Conservation (phyloP, 129 eudicot genomes). For the Scalesia atractyloides region DNA sequence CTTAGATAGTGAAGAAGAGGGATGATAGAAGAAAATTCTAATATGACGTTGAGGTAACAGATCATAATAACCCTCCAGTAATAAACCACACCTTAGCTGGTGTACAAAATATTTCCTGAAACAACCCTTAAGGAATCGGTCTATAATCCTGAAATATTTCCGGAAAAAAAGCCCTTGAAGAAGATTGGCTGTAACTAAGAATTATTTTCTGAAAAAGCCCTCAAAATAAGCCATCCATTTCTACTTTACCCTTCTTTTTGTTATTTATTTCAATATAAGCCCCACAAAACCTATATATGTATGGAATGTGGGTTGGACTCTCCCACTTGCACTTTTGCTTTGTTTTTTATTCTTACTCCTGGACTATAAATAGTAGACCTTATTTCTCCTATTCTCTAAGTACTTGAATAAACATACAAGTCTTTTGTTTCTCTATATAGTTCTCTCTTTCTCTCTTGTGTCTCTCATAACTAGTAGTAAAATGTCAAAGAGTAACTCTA, state of each 20-base stretch:
- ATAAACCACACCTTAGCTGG: too few relatives aligned
- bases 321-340: conserved; percentile 4
- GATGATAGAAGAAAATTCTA: too few relatives aligned
- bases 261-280: conserved; percentile 5
- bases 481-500: conserved; percentile 25
- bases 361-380: conserved; percentile 21
- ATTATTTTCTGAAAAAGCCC: conserved; percentile 10
- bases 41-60: too few relatives aligned
- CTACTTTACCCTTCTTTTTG: conserved; percentile 2
- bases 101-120: too few relatives aligned
- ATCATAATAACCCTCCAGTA: too few relatives aligned
- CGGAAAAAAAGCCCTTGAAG: neutral
- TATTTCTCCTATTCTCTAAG: neutral
- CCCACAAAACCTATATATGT: neutral
- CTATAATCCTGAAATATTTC: too few relatives aligned
- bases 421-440: neutral
- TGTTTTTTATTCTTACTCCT: neutral
- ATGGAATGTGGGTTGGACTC: conserved; percentile 23
- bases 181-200: neutral
- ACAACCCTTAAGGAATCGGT: too few relatives aligned
- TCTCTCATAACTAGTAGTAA: neutral
- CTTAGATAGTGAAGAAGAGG: too few relatives aligned
- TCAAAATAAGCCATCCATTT: conserved; percentile 11
- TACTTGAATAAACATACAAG: conserved; percentile 6
- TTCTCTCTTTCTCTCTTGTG: neutral